Conservation (phyloP, 768 basidiomycete genomes). For the Leccinum disarticulatum region DNA sequence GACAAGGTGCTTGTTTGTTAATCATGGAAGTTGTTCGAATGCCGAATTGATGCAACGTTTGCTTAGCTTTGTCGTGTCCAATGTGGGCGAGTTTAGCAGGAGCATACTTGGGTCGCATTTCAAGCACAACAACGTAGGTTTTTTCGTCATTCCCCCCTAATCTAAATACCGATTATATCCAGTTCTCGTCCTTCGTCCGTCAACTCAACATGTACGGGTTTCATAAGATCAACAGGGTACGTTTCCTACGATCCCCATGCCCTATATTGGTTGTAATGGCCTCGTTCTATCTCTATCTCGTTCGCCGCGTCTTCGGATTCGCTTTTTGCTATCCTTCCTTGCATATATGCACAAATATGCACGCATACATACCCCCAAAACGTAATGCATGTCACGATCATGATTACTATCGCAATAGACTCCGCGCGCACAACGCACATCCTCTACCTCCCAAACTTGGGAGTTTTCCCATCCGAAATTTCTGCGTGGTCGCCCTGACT, state of each 20-base stretch:
- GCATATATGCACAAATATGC: slow-evolving; percentile 6
- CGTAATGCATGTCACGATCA: not conserved
- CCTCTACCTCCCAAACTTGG: slow-evolving; percentile 81
- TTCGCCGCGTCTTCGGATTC: not conserved
- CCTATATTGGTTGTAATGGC: slow-evolving; percentile 13
- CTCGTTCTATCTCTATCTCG: slow-evolving; percentile 4
- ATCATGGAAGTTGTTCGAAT: not conserved
- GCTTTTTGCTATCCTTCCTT: not conserved
- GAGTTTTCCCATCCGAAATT: slow-evolving; percentile 90
- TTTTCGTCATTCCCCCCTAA: slow-evolving; percentile 20
- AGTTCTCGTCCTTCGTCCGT: slow-evolving; percentile 94
- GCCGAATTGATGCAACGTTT: not conserved
- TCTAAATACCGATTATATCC: slow-evolving; percentile 12
- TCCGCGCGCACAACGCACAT: slow-evolving; percentile 79
- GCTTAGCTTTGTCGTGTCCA: slow-evolving; percentile 74
- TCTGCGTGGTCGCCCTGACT: slow-evolving; percentile 73
- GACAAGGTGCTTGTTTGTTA: slow-evolving; percentile 45
- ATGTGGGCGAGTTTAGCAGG: slow-evolving; percentile 82
- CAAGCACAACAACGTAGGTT: slow-evolving; percentile 83
- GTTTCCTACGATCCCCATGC: slow-evolving; percentile 24
- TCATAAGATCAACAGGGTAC: slow-evolving; percentile 87
- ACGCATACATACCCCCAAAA: slow-evolving; percentile 3
- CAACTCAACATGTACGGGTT: slow-evolving; percentile 97
- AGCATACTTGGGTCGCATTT: slow-evolving; percentile 85
- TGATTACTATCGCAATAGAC: slow-evolving; percentile 43